A percentile compares a stretch with the other conserved stretches of the same genome.
These are phyloP conservation scores for Phytophthora aleatoria DNA, from an alignment of 352 stramenopile species.

Conservation along the genomic window DNA sequence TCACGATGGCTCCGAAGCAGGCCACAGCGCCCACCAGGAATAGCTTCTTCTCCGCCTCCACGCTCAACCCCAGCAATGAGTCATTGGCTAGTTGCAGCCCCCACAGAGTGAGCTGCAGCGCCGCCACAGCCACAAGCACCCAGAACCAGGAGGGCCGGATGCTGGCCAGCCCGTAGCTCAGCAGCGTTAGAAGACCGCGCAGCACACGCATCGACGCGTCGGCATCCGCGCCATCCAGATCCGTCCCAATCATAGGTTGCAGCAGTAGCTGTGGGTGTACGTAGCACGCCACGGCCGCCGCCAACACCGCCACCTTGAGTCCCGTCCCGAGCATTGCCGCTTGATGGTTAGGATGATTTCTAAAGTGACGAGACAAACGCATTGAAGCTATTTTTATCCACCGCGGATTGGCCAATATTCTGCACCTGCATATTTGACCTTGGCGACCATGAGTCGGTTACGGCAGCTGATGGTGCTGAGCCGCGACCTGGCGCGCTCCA, in stretches of 20 bases:
- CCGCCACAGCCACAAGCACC: conserved; percentile 46
- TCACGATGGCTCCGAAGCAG: conserved; percentile 52
- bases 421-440: neutral
- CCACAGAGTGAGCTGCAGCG: conserved; percentile 63
- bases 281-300: conserved; percentile 50
- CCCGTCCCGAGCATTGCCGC: conserved; percentile 31
- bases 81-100: conserved; percentile 48
- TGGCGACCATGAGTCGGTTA: conserved; percentile 53
- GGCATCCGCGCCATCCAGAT: conserved; percentile 36
- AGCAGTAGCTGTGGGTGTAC: conserved; percentile 52
- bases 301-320: conserved; percentile 50
- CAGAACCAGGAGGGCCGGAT: conserved; percentile 50
- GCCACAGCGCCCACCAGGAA: conserved; percentile 43
- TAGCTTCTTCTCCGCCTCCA: conserved; percentile 50
- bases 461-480: conserved; percentile 87
- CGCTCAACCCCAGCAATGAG: conserved; percentile 41
- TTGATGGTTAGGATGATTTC: conserved; percentile 13
- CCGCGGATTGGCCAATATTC: conserved; percentile 25
- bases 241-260: conserved; percentile 31
- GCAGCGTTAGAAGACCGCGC: conserved; percentile 62
- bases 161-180: conserved; percentile 53
- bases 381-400: conserved; percentile 34
- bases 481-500: conserved; percentile 78
- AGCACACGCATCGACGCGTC: conserved; percentile 57
- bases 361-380: conserved; percentile 12